Percentiles rank a stretch among this genome's conserved stretches.
phyloP scores from a whole-genome alignment of 1,284 basidiomycete genomes.

The Anthracocystis walkeri region DNA sequence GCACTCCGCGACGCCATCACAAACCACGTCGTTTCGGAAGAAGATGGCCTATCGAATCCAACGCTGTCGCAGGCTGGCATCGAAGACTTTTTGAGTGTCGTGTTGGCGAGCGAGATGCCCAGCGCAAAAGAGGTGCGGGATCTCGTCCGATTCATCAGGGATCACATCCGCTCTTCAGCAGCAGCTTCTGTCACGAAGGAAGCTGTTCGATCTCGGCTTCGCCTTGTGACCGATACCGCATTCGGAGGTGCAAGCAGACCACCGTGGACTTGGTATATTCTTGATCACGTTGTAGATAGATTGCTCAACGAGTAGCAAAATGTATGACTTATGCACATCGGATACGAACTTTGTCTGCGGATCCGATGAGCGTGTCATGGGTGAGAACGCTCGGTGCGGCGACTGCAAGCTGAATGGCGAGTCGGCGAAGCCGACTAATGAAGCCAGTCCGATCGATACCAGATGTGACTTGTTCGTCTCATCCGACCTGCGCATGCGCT shows the following conservation, averaged over 20 bases:
- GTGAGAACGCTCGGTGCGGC: no score
- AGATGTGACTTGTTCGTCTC: not conserved
- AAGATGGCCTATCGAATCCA: not conserved
- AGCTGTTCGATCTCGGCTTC: not conserved
- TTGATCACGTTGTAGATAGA: conserved; percentile 22
- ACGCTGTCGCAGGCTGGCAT: not conserved
- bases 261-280: conserved; percentile 28
- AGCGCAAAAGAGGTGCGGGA: conserved; percentile 16
- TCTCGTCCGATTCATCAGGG: conserved; percentile 18
- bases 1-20: conserved; percentile 10
- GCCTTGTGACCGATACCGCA: conserved; percentile 27
- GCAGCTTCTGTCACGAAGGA: not conserved
- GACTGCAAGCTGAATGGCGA: not conserved
- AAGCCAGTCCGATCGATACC: not conserved
- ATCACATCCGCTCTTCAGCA: not conserved
- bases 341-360: no score
- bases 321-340: no score
- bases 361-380: no score
- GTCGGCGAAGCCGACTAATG: not conserved
- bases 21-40: conserved; percentile 1
- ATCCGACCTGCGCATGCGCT: not conserved
- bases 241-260: conserved; percentile 21
- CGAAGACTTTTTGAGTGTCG: conserved; percentile 12
- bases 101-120: conserved; percentile 30
- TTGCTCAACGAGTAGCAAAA: conserved; percentile 4